Percentiles rank a stretch among this genome's conserved stretches.
phyloP scores from a whole-genome alignment of 352 stramenopile species.

The Elongisporangium undulatum region DNA sequence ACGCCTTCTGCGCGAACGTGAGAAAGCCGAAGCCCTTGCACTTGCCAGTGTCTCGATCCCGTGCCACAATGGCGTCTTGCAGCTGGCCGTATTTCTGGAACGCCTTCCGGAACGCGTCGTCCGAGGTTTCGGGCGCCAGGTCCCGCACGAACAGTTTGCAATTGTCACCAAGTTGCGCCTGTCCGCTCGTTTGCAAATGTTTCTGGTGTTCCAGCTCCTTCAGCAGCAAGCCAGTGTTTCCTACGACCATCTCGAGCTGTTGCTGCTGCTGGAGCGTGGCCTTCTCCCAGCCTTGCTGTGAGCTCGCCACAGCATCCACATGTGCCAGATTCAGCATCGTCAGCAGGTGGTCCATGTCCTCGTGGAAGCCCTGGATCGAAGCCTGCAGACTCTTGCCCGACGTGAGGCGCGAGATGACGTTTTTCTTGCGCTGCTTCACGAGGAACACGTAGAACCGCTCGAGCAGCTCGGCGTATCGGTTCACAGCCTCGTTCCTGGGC shows the following conservation, averaged over 20 bases:
- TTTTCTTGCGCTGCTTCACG: slow-evolving; percentile 16
- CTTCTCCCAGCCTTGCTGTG: slow-evolving; percentile 17
- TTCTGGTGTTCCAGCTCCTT: neutral
- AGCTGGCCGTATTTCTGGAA: neutral
- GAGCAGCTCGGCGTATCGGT: neutral
- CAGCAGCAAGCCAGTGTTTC: neutral
- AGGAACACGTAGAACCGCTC: slow-evolving; percentile 20
- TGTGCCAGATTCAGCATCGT: slow-evolving; percentile 16
- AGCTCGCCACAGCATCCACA: slow-evolving; percentile 18
- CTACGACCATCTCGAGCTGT: neutral
- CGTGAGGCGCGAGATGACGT: slow-evolving; percentile 10
- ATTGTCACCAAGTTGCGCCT: neutral
- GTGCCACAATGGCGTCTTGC: neutral
- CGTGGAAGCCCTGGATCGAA: slow-evolving; percentile 15
- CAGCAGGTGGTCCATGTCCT: slow-evolving; percentile 15
- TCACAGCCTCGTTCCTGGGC: neutral
- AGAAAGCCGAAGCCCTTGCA: neutral
- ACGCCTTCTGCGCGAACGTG: neutral
- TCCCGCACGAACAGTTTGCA: neutral
- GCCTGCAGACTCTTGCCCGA: slow-evolving; percentile 8
- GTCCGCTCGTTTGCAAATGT: neutral
- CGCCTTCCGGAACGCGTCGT: neutral
- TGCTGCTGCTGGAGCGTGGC: slow-evolving; percentile 1
- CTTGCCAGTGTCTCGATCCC: neutral
- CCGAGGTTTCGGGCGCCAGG: neutral